Conservation (phyloP, 495 filamentous ascomycete genomes). For the Neurospora africana region DNA sequence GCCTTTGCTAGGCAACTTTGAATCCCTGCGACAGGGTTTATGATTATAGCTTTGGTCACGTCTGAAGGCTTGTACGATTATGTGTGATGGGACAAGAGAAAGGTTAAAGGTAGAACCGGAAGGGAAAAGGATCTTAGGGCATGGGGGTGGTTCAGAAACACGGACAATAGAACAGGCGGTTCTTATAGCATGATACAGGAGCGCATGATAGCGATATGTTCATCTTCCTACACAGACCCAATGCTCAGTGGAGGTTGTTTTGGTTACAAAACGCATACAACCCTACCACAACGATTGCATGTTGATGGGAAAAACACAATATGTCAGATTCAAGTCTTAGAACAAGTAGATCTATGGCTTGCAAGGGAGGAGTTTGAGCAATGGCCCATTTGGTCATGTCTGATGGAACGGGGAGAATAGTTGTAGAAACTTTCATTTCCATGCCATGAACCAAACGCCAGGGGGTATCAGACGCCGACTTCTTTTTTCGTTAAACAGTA, state of each 20-base stretch:
- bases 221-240: background rate
- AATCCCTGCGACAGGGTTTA: no score
- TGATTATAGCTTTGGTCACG: background rate
- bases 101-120: background rate
- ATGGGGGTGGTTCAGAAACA: background rate
- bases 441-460: background rate
- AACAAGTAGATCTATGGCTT: background rate
- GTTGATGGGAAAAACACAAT: background rate
- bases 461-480: background rate
- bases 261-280: background rate
- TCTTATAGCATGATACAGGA: background rate
- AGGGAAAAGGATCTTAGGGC: background rate
- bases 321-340: background rate
- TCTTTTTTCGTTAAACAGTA: background rate
- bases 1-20: no score
- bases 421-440: background rate
- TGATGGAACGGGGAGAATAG: background rate
- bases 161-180: background rate
- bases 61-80: background rate
- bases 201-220: background rate
- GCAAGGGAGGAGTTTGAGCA: background rate
- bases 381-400: background rate
- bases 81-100: background rate
- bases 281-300: background rate
- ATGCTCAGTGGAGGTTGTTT: background rate